Conservation (phyloP, 306 rosid species). For the Casuarina cunninghamiana region DNA sequence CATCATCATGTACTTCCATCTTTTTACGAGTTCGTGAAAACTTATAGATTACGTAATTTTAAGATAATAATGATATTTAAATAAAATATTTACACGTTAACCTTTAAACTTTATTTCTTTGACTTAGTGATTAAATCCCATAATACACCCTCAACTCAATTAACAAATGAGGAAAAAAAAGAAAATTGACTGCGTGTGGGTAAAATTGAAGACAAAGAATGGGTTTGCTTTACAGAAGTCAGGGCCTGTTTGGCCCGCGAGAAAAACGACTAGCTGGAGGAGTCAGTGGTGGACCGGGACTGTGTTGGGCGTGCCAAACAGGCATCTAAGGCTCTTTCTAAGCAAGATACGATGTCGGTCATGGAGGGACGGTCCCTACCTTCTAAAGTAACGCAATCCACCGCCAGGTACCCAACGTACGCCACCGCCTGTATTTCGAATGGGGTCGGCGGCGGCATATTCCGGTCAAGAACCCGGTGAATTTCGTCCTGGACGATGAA, state of each 20-base stretch:
- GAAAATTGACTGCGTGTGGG: background rate
- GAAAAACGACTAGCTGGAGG: conserved; percentile 24
- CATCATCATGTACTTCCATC: background rate
- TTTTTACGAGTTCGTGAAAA: too few species aligned
- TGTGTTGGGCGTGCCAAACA: conserved; percentile 46
- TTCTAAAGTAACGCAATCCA: conserved; percentile 66
- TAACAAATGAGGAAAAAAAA: background rate
- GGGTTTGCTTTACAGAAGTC: conserved; percentile 16
- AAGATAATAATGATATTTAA: too few species aligned
- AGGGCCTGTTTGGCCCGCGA: background rate
- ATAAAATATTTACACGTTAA: too few species aligned
- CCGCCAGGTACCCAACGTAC: conserved; percentile 74
- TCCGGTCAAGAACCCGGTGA: conserved; percentile 70
- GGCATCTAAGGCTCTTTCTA: conserved; percentile 65
- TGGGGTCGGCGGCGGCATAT: conserved; percentile 70
- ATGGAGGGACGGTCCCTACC: conserved; percentile 72
- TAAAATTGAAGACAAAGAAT: background rate
- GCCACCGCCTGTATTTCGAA: conserved; percentile 80
- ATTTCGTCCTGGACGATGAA: conserved; percentile 67
- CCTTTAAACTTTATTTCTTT: too few species aligned
- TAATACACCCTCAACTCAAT: background rate
- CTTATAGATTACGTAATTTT: too few species aligned
- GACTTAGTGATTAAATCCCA: too few species aligned
- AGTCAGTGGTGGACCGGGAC: conserved; percentile 45
- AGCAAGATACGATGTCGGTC: conserved; percentile 51